Percentiles rank a stretch among this genome's conserved stretches.
Conservation (phyloP, 2,329 filamentous ascomycete genomes). For the Drechslerella dactyloides region DNA sequence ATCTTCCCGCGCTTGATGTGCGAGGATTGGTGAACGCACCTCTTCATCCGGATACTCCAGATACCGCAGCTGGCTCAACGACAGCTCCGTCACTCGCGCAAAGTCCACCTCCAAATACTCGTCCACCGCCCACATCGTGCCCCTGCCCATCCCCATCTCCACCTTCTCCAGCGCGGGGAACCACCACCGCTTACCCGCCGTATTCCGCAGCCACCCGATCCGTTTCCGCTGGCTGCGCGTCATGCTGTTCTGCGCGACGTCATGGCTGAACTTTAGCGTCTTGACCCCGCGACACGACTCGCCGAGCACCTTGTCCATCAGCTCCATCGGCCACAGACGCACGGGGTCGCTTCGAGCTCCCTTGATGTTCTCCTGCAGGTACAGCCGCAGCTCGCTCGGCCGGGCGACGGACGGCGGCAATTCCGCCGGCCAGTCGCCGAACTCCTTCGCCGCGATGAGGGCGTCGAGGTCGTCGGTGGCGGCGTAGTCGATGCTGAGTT, state of each 20-base stretch:
- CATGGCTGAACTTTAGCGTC: not conserved
- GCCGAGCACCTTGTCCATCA: not conserved
- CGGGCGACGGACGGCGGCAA: not conserved
- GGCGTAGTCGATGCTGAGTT: not conserved
- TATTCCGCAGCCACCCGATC: not conserved
- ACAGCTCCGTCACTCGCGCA: not conserved
- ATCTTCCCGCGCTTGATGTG: no score
- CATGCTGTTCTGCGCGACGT: constrained; percentile 1
- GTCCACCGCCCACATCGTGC: constrained; percentile 1
- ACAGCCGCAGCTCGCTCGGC: not conserved
- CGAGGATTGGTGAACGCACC: not conserved
- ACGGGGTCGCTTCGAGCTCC: not conserved
- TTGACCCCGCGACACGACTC: not conserved
- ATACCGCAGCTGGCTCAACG: constrained; percentile 1
- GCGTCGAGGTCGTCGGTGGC: not conserved
- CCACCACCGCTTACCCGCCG: not conserved
- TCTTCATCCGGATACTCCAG: not conserved
- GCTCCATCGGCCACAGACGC: constrained; percentile 1
- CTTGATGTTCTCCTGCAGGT: not conserved
- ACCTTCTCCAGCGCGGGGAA: not conserved
- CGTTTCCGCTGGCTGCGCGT: not conserved
- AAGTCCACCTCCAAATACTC: not conserved
- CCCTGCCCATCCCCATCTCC: constrained; percentile 1
- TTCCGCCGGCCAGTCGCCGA: not conserved
- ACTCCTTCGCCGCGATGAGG: not conserved